These are phyloP conservation scores for Starmerella geochares DNA, from an alignment of 805 yeast species.

Conservation along the genomic window DNA sequence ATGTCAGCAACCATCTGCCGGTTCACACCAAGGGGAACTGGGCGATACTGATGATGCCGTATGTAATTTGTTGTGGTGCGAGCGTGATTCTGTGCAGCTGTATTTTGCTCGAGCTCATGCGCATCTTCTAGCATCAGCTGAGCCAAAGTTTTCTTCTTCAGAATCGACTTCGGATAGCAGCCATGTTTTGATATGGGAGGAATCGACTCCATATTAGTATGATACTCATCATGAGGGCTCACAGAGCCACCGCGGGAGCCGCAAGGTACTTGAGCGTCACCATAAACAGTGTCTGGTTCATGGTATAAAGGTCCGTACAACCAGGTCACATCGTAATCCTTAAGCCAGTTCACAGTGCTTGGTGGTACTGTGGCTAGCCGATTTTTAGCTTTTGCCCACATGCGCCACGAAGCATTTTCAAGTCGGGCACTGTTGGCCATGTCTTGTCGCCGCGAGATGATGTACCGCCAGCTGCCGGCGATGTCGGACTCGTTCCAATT, in stretches of 20 bases:
- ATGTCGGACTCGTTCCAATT: constrained; percentile 93
- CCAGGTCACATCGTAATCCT: constrained; percentile 97
- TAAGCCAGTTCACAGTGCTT: constrained; percentile 87
- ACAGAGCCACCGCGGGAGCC: background rate
- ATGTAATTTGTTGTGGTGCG: constrained; percentile 26
- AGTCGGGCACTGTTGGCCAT: constrained; percentile 72
- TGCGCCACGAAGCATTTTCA: constrained; percentile 86
- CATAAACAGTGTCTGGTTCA: constrained; percentile 27
- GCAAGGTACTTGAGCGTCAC: background rate
- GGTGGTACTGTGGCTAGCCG: constrained; percentile 72
- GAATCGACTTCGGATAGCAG: constrained; percentile 56
- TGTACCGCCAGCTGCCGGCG: constrained; percentile 90
- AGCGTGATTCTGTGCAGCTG: constrained; percentile 1
- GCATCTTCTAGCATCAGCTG: constrained; percentile 53
- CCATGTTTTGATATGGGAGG: constrained; percentile 4
- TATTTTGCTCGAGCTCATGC: constrained; percentile 17
- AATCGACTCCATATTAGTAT: background rate
- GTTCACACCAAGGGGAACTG: constrained; percentile 27
- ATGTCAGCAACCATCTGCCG: constrained; percentile 29
- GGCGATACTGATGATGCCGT: constrained; percentile 36
- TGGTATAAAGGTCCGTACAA: constrained; percentile 78
- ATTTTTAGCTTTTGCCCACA: constrained; percentile 78
- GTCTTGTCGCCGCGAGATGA: constrained; percentile 69
- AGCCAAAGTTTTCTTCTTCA: constrained; percentile 75
- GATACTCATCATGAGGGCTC: background rate